A percentile compares a stretch with the other conserved stretches of the same genome.
phyloP scores from a whole-genome alignment of 2,329 filamentous ascomycete genomes.

The Hypomyces perniciosus region DNA sequence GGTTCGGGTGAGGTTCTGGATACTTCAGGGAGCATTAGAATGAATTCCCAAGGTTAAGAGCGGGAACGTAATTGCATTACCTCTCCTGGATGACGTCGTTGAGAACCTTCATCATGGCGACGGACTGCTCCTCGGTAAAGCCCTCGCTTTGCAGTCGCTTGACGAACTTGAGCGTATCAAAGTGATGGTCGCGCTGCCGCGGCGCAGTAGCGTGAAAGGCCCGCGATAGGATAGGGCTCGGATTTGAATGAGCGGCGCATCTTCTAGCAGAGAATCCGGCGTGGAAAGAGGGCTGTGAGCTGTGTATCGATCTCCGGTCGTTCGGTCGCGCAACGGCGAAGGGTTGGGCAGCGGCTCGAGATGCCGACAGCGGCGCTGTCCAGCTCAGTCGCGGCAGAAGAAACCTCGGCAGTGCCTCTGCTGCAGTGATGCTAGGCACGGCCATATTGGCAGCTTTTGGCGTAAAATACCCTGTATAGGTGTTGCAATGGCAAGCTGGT shows the following conservation, averaged over 20 bases:
- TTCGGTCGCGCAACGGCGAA: constrained; percentile 15
- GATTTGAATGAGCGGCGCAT: neutral
- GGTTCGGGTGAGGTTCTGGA: constrained; percentile 92
- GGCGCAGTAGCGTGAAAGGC: constrained; percentile 62
- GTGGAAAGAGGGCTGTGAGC: constrained; percentile 18
- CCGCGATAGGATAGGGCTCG: constrained; percentile 27
- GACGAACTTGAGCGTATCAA: constrained; percentile 96
- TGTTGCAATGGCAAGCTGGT: constrained; percentile 6
- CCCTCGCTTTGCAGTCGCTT: constrained; percentile 84
- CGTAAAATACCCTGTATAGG: neutral
- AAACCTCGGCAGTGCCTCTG: constrained; percentile 45
- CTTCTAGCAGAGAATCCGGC: constrained; percentile 13
- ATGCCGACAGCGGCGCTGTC: constrained; percentile 27
- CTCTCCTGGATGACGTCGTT: constrained; percentile 97
- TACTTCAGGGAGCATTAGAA: constrained; percentile 43
- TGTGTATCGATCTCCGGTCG: constrained; percentile 14
- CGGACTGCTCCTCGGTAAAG: constrained; percentile 90
- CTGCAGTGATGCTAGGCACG: constrained; percentile 21
- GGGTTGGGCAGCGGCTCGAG: constrained; percentile 18
- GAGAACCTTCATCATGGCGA: constrained; percentile 97
- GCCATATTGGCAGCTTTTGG: constrained; percentile 20
- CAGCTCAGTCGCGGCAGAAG: constrained; percentile 52
- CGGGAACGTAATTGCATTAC: constrained; percentile 29
- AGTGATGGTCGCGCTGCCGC: constrained; percentile 76
- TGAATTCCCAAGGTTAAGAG: neutral